Percentiles rank a stretch among this genome's conserved stretches.
phyloP scores from a whole-genome alignment of 2,329 filamentous ascomycete genomes.

The Ceratocystis albifundus region DNA sequence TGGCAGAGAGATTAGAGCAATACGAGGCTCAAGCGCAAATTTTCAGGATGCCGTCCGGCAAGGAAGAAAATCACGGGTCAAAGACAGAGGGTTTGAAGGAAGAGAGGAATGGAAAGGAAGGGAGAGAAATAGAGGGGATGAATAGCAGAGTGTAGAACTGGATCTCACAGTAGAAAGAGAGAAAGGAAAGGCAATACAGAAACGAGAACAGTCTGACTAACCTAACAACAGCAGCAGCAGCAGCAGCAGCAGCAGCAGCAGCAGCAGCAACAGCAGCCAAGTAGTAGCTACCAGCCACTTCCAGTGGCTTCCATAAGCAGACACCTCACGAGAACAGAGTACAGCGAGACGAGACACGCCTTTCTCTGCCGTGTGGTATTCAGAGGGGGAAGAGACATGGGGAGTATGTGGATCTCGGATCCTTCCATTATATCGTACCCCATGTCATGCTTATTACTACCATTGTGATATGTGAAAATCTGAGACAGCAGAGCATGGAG shows the following conservation, averaged over 20 bases:
- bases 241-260: neutral
- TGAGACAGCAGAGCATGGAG: neutral
- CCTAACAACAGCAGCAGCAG: neutral
- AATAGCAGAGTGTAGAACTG: neutral
- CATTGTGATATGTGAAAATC: neutral
- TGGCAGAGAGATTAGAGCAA: neutral
- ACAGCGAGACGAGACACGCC: neutral
- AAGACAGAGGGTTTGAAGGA: neutral
- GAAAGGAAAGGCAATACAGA: neutral
- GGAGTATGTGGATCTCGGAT: neutral
- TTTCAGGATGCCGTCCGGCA: neutral
- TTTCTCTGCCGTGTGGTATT: neutral
- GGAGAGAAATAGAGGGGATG: neutral
- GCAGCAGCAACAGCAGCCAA: neutral
- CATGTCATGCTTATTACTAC: neutral
- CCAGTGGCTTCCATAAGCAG: neutral
- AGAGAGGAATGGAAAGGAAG: neutral
- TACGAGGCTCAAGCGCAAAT: neutral
- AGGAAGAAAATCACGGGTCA: neutral
- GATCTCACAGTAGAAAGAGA: neutral
- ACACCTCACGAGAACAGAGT: neutral
- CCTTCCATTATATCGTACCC: neutral
- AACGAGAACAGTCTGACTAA: too few relatives aligned
- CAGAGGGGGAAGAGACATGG: neutral
- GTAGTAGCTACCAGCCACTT: neutral